Conservation (phyloP, 495 filamentous ascomycete genomes). For the Podospora didyma region DNA sequence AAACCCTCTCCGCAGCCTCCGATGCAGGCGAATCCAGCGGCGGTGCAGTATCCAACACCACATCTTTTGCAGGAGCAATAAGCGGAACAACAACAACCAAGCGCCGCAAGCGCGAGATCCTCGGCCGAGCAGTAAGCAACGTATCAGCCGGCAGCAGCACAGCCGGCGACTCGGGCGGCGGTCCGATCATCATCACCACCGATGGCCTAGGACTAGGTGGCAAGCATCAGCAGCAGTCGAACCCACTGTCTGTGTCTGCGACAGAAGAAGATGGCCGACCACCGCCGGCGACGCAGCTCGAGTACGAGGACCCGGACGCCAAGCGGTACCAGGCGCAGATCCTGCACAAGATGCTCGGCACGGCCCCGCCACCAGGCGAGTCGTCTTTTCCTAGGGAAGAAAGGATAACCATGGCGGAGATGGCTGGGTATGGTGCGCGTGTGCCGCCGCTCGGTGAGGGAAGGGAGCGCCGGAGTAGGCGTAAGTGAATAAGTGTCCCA, state of each 20-base stretch:
- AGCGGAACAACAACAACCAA: too few relatives aligned
- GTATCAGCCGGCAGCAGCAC: conserved; percentile 36
- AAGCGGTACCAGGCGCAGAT: conserved; percentile 13
- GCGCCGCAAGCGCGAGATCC: conserved; percentile 39
- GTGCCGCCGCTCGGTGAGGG: too few relatives aligned
- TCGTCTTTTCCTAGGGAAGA: too few relatives aligned
- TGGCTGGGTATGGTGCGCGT: too few relatives aligned
- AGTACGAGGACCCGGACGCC: conserved; percentile 45
- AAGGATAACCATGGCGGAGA: too few relatives aligned
- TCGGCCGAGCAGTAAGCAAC: conserved; percentile 50
- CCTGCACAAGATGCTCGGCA: conserved; percentile 17
- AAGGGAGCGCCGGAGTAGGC: too few relatives aligned
- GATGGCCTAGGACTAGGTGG: too few relatives aligned
- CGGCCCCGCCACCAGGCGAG: too few relatives aligned
- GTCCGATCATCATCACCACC: neutral
- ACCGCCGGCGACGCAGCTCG: conserved; percentile 42
- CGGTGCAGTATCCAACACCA: neutral
- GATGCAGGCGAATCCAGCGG: neutral
- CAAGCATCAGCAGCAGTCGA: neutral
- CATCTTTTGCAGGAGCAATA: neutral
- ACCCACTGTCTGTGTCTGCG: neutral
- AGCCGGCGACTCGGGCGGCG: conserved; percentile 5
- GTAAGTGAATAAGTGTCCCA: too few relatives aligned
- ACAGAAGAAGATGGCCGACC: conserved; percentile 17
- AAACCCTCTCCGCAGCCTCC: conserved; percentile 8